Conservation (phyloP, 495 filamentous ascomycete species). For the Apodospora peruviana region DNA sequence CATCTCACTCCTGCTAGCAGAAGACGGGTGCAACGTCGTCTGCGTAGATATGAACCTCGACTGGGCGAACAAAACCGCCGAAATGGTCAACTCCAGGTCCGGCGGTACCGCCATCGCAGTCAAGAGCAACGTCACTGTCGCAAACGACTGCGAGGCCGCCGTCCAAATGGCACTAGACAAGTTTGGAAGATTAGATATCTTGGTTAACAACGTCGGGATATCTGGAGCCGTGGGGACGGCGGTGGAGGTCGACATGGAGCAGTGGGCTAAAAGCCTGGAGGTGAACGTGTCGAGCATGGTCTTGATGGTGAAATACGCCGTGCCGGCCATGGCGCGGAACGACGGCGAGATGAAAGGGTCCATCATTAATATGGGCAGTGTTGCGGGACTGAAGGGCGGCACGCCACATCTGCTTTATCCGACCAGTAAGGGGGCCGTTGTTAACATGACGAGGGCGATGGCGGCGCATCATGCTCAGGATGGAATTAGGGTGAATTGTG, state of each 20-base stretch:
- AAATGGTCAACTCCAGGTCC: slow-evolving; percentile 33
- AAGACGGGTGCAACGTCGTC: slow-evolving; percentile 47
- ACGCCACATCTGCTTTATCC: slow-evolving; percentile 56
- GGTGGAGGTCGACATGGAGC: slow-evolving; percentile 46
- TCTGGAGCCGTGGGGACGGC: slow-evolving; percentile 48
- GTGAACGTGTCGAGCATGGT: slow-evolving; percentile 57
- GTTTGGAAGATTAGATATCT: slow-evolving; percentile 49
- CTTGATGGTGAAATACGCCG: slow-evolving; percentile 48
- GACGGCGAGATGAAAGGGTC: slow-evolving; percentile 29
- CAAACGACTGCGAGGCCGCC: slow-evolving; percentile 36
- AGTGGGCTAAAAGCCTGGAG: slow-evolving; percentile 47
- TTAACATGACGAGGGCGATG: slow-evolving; percentile 56
- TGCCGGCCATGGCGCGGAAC: slow-evolving; percentile 45
- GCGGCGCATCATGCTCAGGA: slow-evolving; percentile 49
- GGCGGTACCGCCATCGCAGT: slow-evolving; percentile 24
- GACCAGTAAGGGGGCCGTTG: slow-evolving; percentile 54
- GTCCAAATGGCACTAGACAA: slow-evolving; percentile 31
- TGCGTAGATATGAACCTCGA: slow-evolving; percentile 46
- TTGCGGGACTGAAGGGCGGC: slow-evolving; percentile 51
- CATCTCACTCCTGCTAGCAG: slow-evolving; percentile 50
- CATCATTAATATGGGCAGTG: slow-evolving; percentile 54
- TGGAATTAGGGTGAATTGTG: slow-evolving; percentile 53
- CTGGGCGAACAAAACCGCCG: slow-evolving; percentile 42
- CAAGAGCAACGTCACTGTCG: slow-evolving; percentile 43
- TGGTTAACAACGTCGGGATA: slow-evolving; percentile 54